Evolutionary conservation across 73 alveolate genomes (phyloP).

Genomic region (Blepharisma japonicum): DNA sequence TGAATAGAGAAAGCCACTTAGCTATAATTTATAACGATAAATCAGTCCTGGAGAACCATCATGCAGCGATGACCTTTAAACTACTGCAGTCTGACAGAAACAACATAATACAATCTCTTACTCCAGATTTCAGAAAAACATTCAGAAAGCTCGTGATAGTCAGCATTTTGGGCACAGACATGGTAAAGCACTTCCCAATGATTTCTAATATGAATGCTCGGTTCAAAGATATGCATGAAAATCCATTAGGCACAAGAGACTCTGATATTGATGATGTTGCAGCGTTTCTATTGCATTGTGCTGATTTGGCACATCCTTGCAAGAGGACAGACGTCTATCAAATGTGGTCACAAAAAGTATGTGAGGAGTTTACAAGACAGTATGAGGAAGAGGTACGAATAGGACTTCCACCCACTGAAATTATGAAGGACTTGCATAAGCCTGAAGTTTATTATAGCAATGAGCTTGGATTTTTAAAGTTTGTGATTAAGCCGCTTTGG

Average conservation of each 20-base stretch:
- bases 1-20: conserved; percentile 32
- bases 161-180: conserved; percentile 46
- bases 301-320: conserved; percentile 16
- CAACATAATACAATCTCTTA: neutral
- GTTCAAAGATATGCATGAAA: neutral
- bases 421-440: neutral
- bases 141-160: conserved; percentile 36
- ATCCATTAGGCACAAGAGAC: neutral
- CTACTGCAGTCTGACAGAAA: conserved; percentile 12
- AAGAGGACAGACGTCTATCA: neutral
- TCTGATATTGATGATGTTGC: neutral
- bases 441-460: conserved; percentile 7
- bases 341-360: neutral
- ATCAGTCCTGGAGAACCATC: conserved; percentile 39
- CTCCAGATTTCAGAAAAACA: conserved; percentile 4
- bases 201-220: neutral
- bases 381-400: neutral
- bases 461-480: conserved; percentile 3
- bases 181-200: conserved; percentile 41
- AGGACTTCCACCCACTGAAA: neutral
- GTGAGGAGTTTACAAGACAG: conserved; percentile 14
- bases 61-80: conserved; percentile 37
- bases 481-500: neutral
- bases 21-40: conserved; percentile 37
- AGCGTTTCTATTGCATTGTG: neutral